Evolutionary conservation across 2,329 filamentous ascomycete species (phyloP).

Genomic region (Sporothrix variecibatus): DNA sequence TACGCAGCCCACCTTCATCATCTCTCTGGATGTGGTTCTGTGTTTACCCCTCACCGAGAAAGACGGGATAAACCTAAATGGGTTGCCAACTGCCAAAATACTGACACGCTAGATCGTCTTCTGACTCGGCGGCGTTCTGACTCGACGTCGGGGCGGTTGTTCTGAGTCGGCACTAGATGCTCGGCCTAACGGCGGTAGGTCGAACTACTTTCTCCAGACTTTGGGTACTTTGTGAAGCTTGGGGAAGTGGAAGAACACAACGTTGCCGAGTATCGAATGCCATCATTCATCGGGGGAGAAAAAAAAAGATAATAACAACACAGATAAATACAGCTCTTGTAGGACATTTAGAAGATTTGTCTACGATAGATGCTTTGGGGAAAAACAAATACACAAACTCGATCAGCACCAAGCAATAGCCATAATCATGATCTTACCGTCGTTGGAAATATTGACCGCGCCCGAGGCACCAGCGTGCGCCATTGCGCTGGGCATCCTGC

Average conservation of each 20-base stretch:
- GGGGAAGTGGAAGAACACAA: no score
- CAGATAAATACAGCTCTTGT: background rate
- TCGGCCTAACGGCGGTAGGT: background rate
- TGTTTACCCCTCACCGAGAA: background rate
- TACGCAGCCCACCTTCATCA: background rate
- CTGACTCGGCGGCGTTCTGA: background rate
- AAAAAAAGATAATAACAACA: background rate
- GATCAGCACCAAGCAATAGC: background rate
- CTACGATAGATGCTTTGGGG: no score
- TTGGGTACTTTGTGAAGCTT: background rate
- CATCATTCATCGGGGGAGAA: background rate
- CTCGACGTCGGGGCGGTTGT: background rate
- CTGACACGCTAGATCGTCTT: background rate
- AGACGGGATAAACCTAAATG: background rate
- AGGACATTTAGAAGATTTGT: background rate
- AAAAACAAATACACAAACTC: background rate
- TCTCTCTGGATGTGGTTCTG: background rate
- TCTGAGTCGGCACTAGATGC: background rate
- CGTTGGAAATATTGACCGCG: background rate
- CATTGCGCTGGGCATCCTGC: constrained; percentile 21
- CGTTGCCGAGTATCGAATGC: no score
- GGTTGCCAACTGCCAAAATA: background rate
- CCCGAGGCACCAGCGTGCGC: background rate
- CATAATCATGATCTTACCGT: background rate
- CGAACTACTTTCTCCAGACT: background rate